Evolutionary conservation across 2,329 filamentous ascomycete genomes (phyloP), one percentile per base, ranked within the genome.

Genomic region (Alternaria gaisen): DNA sequence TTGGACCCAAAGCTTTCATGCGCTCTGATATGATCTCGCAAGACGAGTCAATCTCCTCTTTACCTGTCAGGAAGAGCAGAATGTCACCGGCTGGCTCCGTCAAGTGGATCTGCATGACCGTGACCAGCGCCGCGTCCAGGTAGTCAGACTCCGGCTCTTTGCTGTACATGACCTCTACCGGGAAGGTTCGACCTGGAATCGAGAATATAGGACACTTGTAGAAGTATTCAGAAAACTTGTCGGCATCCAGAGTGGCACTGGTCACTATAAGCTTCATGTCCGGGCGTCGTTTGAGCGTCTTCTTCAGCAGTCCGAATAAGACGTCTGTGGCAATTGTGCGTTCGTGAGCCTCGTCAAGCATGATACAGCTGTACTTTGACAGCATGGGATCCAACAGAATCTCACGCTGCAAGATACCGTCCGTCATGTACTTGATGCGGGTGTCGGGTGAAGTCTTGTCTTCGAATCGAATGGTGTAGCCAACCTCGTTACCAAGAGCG

Each of bases 261-360:
- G 98, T 99, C 85, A 99, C 95, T 75, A 99, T 95, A 74, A 99
- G 92, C 84, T 99, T 99, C 73, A 99, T 85, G 79, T 99, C 95
- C 4, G 92, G 87, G 60, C 95, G 87, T 72, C 93, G 88, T 70
- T 85, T 80, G 34, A 94, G 89, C 42, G 98, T 90, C 76, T 97
- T 92, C 83, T 99, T 99, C 63, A 99, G 83, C 60, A 99, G 85
- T 57, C 94, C 95, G 91, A 99, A 98, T 60, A 99, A 85, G 65
- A 99, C 95, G 84, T 99, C 95, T 9, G 96, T 99, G 22, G 94
- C 93, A 63, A 99, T 89, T 0, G 95, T 99, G 79, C 96, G 89
- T 81, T 99, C 95, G 88, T 99, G 95, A 56, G 96, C 95, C 80
- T 99, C 95, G 79, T 99, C 95, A 64, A 99, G 90, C 80, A 99